These are phyloP conservation scores for Ustilago sp. DNA, from an alignment of 1,284 basidiomycete species.

Conservation along the genomic window DNA sequence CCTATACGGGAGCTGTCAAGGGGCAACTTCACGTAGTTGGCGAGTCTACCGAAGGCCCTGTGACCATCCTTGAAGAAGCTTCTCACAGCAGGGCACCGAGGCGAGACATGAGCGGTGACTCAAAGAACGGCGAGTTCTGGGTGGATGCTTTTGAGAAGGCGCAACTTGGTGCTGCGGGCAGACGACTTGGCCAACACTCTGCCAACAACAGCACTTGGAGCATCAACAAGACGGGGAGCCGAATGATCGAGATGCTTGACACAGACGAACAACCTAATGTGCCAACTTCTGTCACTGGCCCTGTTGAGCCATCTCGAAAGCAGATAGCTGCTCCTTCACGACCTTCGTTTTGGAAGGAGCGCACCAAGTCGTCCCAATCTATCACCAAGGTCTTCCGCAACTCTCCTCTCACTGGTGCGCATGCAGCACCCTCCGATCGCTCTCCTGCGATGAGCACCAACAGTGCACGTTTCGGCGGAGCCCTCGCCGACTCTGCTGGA, in stretches of 20 bases:
- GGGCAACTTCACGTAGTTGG: slow-evolving; percentile 34
- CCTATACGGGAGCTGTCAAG: slow-evolving; percentile 29
- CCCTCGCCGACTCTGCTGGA: slow-evolving; percentile 7
- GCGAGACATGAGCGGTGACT: slow-evolving; percentile 27
- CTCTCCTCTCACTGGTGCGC: slow-evolving; percentile 13
- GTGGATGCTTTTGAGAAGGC: slow-evolving; percentile 15
- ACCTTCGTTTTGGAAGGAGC: slow-evolving; percentile 42
- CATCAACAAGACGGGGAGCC: slow-evolving; percentile 33
- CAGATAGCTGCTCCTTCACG: slow-evolving; percentile 15
- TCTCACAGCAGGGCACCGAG: neutral
- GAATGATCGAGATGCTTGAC: slow-evolving; percentile 45
- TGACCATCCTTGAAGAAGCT: slow-evolving; percentile 18
- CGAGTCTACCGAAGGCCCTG: slow-evolving; percentile 7
- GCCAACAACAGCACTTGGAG: slow-evolving; percentile 32
- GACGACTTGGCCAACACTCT: slow-evolving; percentile 29
- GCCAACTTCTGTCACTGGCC: slow-evolving; percentile 29
- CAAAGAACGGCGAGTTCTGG: slow-evolving; percentile 22
- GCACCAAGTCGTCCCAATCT: slow-evolving; percentile 30
- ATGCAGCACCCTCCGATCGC: slow-evolving; percentile 9
- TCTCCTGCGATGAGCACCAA: slow-evolving; percentile 1
- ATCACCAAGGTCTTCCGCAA: slow-evolving; percentile 33
- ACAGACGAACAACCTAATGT: slow-evolving; percentile 22
- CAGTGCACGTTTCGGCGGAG: neutral
- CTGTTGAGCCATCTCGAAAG: slow-evolving; percentile 17
- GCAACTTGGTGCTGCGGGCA: slow-evolving; percentile 16